Base-by-base conservation (phyloP, 2,329 filamentous ascomycete species). In the Myriangium duriaei region DNA sequence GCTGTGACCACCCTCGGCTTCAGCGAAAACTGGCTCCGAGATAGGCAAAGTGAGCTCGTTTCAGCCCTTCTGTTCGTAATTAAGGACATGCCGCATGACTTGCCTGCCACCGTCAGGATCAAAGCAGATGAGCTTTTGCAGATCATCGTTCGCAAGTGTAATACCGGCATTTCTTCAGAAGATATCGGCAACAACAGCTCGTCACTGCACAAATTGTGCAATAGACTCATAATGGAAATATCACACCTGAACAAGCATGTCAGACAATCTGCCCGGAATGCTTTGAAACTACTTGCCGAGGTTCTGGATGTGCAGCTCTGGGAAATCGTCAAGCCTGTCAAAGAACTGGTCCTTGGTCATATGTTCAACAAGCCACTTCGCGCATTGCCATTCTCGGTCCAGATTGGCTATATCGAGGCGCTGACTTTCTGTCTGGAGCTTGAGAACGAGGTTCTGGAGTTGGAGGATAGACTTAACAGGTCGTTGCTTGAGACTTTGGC, bases 361-460 rank as follows among this genome's bases (percentile, higher is more conserved):
- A 95, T 99, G 33, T 98, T 91, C 64, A 83, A 84, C 48, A 99
- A 99, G 57, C 91, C 91, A 11, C 62, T 99, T 13, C 75, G 91
- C 44, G 92, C 91, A 1, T 65, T 99, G 44, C 91, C 91, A 0
- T 98, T 98, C 54, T 72, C 84, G 4, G 88, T 85, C 2, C 92
- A 98, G 62, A 98, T 98, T 48, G 92, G 91, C 3, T 96, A 93
- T 54, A 95, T 99, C 49, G 92, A 98, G 56, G 91, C 91, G 1
- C 86, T 98, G 54, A 94, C 85, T 0, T 98, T 92, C 59, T 92
- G 92, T 54, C 74, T 99, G 64, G 79, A 80, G 40, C 69, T 98
- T 34, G 88, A 92, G 56, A 77, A 80, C 34, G 81, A 91, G 47
- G 88, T 95, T 51, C 76, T 98, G 16, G 76, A 79, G 5, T 94